A percentile compares a stretch with the other conserved stretches of the same genome.
phyloP scores from a whole-genome alignment of 2,329 filamentous ascomycete species.

The Zymoseptoria crescenta region DNA sequence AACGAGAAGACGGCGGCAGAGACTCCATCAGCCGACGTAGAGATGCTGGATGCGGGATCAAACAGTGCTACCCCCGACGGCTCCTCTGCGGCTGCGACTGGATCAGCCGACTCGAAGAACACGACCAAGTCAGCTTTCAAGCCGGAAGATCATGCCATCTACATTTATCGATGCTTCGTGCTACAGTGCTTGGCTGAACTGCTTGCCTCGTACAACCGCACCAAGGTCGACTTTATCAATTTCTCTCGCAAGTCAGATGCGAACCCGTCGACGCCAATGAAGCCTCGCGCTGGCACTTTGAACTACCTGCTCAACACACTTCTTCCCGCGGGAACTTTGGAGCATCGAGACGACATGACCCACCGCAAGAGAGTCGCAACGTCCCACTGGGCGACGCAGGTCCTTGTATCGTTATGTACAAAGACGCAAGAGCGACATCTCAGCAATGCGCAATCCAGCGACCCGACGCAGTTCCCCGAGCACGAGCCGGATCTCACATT shows the following conservation, averaged over 20 bases:
- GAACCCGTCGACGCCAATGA: slow-evolving; percentile 79
- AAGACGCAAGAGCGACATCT: slow-evolving; percentile 74
- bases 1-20: slow-evolving; percentile 28
- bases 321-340: slow-evolving; percentile 56
- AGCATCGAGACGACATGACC: slow-evolving; percentile 63
- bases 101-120: slow-evolving; percentile 48
- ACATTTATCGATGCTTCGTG: slow-evolving; percentile 91
- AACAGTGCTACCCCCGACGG: slow-evolving; percentile 9
- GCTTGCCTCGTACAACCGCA: slow-evolving; percentile 81
- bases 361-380: slow-evolving; percentile 82
- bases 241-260: slow-evolving; percentile 88
- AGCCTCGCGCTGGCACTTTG: slow-evolving; percentile 82
- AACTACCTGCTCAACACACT: slow-evolving; percentile 88
- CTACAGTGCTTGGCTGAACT: slow-evolving; percentile 88
- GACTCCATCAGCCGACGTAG: slow-evolving; percentile 39
- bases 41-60: slow-evolving; percentile 39
- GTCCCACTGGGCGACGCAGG: slow-evolving; percentile 75
- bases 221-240: slow-evolving; percentile 98
- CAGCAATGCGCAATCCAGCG: slow-evolving; percentile 7
- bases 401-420: slow-evolving; percentile 77
- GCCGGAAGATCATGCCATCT: slow-evolving; percentile 86
- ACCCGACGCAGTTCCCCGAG: slow-evolving; percentile 46
- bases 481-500: slow-evolving; percentile 80
- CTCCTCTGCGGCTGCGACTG: slow-evolving; percentile 28
- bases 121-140: slow-evolving; percentile 70